Conservation (phyloP, 2,329 filamentous ascomycete species). For the Lecanicillium sp. region DNA sequence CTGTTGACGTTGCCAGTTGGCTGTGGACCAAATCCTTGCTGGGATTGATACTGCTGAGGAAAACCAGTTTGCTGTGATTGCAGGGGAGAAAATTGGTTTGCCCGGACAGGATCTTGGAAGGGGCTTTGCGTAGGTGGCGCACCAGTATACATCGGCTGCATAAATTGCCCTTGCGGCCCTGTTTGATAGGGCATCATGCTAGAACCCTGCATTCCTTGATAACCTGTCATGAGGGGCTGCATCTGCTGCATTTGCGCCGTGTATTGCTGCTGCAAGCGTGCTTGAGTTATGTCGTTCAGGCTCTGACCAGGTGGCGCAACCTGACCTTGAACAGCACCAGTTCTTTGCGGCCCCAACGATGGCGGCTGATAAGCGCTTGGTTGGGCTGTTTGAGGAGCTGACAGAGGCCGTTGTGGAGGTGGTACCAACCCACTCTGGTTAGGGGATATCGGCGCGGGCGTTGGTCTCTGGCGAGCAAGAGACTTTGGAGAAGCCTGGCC, state of each 20-base stretch:
- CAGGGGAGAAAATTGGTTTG: conserved; percentile 37
- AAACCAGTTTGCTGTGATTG: conserved; percentile 62
- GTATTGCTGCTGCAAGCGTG: conserved; percentile 56
- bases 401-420: conserved; percentile 72
- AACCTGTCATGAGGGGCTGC: conserved; percentile 31
- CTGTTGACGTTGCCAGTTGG: conserved; percentile 43
- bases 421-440: conserved; percentile 61
- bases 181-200: conserved; percentile 30
- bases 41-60: conserved; percentile 31
- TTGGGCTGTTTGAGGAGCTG: conserved; percentile 76
- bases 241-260: conserved; percentile 30
- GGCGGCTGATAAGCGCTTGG: conserved; percentile 66
- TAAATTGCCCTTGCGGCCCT: conserved; percentile 24
- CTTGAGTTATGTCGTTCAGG: conserved; percentile 63
- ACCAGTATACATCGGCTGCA: conserved; percentile 45
- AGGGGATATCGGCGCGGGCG: conserved; percentile 56
- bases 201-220: conserved; percentile 16
- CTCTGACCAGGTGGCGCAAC: conserved; percentile 70
- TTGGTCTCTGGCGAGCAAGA: conserved; percentile 56
- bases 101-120: conserved; percentile 29
- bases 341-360: conserved; percentile 76
- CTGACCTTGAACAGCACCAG: conserved; percentile 56
- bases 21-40: conserved; percentile 42
- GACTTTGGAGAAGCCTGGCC: conserved; percentile 20
- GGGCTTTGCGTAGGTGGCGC: conserved; percentile 29